Evolutionary conservation across 352 stramenopile species (phyloP).

Genomic region (Bremia lactucae): DNA sequence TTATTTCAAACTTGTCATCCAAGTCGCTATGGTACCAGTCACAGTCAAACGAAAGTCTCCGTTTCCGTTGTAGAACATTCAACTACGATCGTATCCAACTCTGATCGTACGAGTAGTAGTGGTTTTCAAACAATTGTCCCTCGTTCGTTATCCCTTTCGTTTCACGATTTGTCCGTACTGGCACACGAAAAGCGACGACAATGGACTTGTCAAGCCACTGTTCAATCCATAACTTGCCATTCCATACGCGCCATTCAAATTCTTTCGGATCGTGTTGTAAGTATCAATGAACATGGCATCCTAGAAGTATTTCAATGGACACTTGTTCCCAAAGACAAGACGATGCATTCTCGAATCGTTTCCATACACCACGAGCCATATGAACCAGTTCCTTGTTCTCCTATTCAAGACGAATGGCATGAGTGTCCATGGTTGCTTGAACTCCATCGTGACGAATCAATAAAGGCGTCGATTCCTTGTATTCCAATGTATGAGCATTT

Average conservation of each 20-base stretch:
- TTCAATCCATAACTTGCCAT: slow-evolving; percentile 52
- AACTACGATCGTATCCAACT: too few relatives aligned
- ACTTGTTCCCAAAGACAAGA: slow-evolving; percentile 40
- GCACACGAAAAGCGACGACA: slow-evolving; percentile 47
- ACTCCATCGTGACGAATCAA: slow-evolving; percentile 53
- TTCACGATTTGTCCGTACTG: slow-evolving; percentile 38
- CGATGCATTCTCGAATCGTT: slow-evolving; percentile 1
- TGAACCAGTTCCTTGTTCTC: slow-evolving; percentile 5
- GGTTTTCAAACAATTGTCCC: slow-evolving; percentile 18
- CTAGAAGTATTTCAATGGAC: slow-evolving; percentile 85
- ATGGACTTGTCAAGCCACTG: slow-evolving; percentile 46
- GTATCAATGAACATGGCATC: slow-evolving; percentile 73
- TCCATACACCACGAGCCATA: too few relatives aligned
- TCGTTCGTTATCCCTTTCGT: slow-evolving; percentile 51
- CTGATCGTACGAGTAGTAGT: too few relatives aligned
- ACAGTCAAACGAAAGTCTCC: too few relatives aligned
- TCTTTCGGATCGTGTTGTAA: slow-evolving; percentile 63
- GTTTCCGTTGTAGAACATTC: too few relatives aligned
- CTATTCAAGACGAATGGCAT: slow-evolving; percentile 7
- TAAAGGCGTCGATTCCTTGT: slow-evolving; percentile 71
- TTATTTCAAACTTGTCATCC: slow-evolving; percentile 79
- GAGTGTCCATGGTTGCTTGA: slow-evolving; percentile 64
- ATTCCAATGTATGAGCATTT: slow-evolving; percentile 62
- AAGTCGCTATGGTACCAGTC: slow-evolving; percentile 37
- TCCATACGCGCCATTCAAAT: slow-evolving; percentile 59